phyloP scores from a whole-genome alignment of 306 rosid genomes.

The Prosopis cineraria region DNA sequence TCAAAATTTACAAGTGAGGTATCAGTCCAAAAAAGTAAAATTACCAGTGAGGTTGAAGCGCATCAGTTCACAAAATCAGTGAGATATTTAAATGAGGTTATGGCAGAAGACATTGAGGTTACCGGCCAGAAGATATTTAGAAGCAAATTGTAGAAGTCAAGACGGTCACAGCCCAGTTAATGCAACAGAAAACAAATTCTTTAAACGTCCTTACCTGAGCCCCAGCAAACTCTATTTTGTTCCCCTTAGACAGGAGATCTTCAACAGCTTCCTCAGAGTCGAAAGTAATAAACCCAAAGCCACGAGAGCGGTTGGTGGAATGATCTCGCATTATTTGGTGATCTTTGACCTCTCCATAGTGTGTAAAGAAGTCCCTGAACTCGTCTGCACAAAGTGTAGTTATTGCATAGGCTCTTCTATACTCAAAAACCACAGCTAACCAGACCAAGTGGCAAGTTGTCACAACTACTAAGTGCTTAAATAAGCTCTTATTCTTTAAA shows the following conservation, averaged over 20 bases:
- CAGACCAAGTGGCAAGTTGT: neutral
- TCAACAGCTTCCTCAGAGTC: slow-evolving; percentile 90
- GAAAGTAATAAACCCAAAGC: slow-evolving; percentile 80
- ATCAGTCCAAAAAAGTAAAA: neutral
- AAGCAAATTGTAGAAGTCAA: neutral
- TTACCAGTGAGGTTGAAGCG: neutral
- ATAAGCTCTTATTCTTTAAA: neutral
- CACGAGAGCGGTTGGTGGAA: slow-evolving; percentile 86
- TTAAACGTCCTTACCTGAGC: slow-evolving; percentile 66
- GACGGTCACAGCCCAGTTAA: neutral
- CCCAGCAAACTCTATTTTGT: slow-evolving; percentile 87
- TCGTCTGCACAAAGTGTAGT: slow-evolving; percentile 56
- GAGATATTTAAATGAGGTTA: neutral
- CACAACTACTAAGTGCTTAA: neutral
- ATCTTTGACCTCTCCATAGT: slow-evolving; percentile 80
- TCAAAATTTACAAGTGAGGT: neutral
- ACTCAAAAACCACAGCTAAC: slow-evolving; percentile 24
- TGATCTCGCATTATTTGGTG: slow-evolving; percentile 92
- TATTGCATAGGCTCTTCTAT: slow-evolving; percentile 10
- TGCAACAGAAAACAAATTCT: neutral
- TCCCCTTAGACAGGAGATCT: slow-evolving; percentile 79
- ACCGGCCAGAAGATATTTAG: neutral
- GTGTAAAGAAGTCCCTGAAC: slow-evolving; percentile 74
- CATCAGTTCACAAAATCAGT: neutral
- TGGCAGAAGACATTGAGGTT: no score